A percentile compares a stretch with the other conserved stretches of the same genome.
Evolutionary conservation across 2,329 filamentous ascomycete species (phyloP).

Genomic region (Dendryphion nanum): DNA sequence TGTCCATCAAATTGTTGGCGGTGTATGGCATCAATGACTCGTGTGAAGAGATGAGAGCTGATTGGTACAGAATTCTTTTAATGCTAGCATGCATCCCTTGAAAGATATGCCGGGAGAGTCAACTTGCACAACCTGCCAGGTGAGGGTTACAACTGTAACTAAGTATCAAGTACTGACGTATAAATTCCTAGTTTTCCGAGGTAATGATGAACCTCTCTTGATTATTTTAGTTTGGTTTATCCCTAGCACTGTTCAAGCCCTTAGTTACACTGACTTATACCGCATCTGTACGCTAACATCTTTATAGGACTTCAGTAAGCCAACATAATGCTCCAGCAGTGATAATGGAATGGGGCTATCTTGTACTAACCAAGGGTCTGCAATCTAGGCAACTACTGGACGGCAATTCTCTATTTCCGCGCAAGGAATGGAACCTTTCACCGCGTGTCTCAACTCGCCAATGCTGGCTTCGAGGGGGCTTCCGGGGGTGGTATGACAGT

Average conservation of each 20-base stretch:
- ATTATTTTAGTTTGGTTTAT: no score
- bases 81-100: conserved; percentile 16
- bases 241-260: no score
- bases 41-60: not conserved
- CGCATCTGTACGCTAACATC: no score
- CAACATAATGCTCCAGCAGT: no score
- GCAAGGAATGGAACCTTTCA: conserved; percentile 14
- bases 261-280: no score
- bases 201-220: no score
- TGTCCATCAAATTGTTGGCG: conserved; percentile 26
- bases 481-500: conserved; percentile 15
- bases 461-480: conserved; percentile 1
- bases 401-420: conserved; percentile 18
- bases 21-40: conserved; percentile 5
- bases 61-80: conserved; percentile 18
- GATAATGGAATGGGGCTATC: no score
- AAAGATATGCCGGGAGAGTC: conserved; percentile 15
- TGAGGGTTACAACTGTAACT: no score
- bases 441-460: conserved; percentile 9
- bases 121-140: conserved; percentile 26
- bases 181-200: no score
- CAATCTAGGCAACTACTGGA: conserved; percentile 24
- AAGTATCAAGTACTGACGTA: no score
- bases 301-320: conserved; percentile 15
- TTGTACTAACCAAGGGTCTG: no score